Percentiles rank a stretch among this genome's conserved stretches.
These are phyloP conservation scores for Cornus kousa DNA, from an alignment of 148 eudicot species.

Conservation along the genomic window DNA sequence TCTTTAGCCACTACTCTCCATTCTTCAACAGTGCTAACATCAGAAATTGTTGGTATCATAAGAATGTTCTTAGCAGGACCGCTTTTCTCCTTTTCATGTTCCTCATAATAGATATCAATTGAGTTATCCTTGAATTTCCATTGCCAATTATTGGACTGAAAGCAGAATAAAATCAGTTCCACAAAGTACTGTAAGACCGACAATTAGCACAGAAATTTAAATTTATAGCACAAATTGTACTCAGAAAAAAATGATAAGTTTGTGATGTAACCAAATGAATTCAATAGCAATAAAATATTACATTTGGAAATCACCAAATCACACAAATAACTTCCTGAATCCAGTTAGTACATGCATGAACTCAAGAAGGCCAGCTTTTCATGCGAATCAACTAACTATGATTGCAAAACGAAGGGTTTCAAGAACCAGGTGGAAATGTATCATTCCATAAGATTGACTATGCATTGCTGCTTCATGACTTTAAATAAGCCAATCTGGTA, in stretches of 20 bases:
- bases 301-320: neutral
- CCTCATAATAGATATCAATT: conserved; percentile 66
- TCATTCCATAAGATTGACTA: neutral
- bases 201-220: neutral
- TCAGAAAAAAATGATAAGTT: too few relatives aligned
- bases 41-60: conserved; percentile 89
- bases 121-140: conserved; percentile 69
- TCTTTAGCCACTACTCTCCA: conserved; percentile 84
- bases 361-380: neutral
- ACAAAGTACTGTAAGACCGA: neutral
- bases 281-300: neutral
- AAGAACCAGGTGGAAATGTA: neutral
- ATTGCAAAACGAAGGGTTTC: neutral
- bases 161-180: conserved; percentile 5
- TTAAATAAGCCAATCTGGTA: neutral
- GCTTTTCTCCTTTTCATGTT: conserved; percentile 51
- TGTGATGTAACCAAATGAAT: neutral
- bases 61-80: conserved; percentile 60
- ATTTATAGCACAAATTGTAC: neutral
- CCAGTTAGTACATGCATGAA: neutral
- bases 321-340: neutral
- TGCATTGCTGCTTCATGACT: neutral
- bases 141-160: conserved; percentile 64
- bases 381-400: neutral
- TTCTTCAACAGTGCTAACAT: conserved; percentile 94